Percentiles rank a stretch among this genome's conserved stretches.
These are phyloP conservation scores for Beta vulgaris DNA, from an alignment of 148 eudicot species.

Conservation along the genomic window DNA sequence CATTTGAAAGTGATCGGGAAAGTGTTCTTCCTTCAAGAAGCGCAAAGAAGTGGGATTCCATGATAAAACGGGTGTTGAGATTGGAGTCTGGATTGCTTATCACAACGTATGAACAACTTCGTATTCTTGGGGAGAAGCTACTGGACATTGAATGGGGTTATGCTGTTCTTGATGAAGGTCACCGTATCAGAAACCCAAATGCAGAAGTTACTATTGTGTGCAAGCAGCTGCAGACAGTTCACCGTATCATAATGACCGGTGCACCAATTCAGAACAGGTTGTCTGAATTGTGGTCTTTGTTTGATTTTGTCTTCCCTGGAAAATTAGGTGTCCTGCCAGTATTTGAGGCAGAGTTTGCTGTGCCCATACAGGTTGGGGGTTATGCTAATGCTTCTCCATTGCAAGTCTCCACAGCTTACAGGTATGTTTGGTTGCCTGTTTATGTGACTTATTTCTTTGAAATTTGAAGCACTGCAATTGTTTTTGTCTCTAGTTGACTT, in stretches of 20 bases:
- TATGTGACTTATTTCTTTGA: slow-evolving; percentile 1
- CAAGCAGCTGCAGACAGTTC: slow-evolving; percentile 97
- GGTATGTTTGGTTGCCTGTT: slow-evolving; percentile 37
- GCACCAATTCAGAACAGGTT: slow-evolving; percentile 98
- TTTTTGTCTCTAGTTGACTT: neutral
- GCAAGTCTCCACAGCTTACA: slow-evolving; percentile 99
- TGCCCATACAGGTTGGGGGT: slow-evolving; percentile 95
- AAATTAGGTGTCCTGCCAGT: slow-evolving; percentile 97
- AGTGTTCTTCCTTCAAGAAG: slow-evolving; percentile 34
- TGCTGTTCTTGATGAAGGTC: slow-evolving; percentile 96
- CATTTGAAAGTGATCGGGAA: slow-evolving; percentile 49
- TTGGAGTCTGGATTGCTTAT: slow-evolving; percentile 83
- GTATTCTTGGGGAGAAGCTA: slow-evolving; percentile 71
- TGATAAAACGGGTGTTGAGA: slow-evolving; percentile 72
- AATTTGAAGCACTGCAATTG: neutral
- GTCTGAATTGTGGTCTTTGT: slow-evolving; percentile 92
- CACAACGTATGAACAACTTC: slow-evolving; percentile 96
- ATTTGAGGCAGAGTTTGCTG: slow-evolving; percentile 97
- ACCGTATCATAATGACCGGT: slow-evolving; percentile 97
- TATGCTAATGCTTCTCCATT: slow-evolving; percentile 96
- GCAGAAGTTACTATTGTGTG: slow-evolving; percentile 94
- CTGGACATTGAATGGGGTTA: slow-evolving; percentile 96
- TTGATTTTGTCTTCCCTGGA: slow-evolving; percentile 99
- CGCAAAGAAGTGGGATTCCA: slow-evolving; percentile 67
- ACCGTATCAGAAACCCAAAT: slow-evolving; percentile 95